These are phyloP conservation scores for Boletus vermiculosoides DNA, from an alignment of 768 basidiomycete species.

Conservation along the genomic window DNA sequence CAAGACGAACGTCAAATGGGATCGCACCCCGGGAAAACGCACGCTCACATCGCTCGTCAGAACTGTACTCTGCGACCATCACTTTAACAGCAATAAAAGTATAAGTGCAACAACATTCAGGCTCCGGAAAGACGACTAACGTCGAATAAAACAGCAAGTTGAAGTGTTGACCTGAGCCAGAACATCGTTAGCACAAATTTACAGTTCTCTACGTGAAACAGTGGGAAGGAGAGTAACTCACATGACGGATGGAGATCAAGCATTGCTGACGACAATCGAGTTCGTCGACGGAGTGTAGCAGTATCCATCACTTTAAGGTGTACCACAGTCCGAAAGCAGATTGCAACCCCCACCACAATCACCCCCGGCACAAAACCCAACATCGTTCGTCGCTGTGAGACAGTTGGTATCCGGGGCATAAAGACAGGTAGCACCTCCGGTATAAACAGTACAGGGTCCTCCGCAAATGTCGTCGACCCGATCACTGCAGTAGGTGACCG, in stretches of 20 bases:
- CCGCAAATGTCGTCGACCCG: neutral
- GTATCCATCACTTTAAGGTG: neutral
- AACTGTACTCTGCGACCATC: too few species aligned
- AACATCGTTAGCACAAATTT: too few species aligned
- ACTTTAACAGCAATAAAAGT: too few species aligned
- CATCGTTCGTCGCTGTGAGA: neutral
- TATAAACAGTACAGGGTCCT: neutral
- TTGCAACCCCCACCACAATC: neutral
- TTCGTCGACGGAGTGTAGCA: neutral
- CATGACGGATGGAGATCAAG: neutral
- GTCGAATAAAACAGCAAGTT: neutral
- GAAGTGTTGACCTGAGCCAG: neutral
- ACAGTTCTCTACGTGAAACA: neutral
- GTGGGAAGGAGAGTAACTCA: neutral
- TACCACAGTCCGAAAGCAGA: neutral
- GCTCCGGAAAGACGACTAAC: neutral
- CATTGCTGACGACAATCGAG: neutral
- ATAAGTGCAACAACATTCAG: too few species aligned
- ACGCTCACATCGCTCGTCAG: too few species aligned
- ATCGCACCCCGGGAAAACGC: too few species aligned
- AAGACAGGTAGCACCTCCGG: neutral
- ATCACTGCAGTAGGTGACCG: neutral
- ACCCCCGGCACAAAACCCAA: neutral
- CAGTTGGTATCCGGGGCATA: neutral
- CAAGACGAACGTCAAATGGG: too few species aligned